Conservation (phyloP, 1,139 yeast species). For the Pichia sp. region DNA sequence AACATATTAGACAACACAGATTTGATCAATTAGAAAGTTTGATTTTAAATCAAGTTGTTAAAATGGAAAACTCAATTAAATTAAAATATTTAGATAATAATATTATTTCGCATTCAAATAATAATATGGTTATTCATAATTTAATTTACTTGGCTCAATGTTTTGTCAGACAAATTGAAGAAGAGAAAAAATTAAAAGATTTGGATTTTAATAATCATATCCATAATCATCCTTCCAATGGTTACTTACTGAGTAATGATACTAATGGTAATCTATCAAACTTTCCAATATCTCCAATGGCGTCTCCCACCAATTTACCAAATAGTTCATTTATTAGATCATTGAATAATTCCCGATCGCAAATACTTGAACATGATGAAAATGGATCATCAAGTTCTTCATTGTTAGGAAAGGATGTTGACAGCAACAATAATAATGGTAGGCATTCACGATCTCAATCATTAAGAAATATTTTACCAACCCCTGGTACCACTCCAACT, state of each 20-base stretch:
- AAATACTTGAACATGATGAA: slow-evolving; percentile 13
- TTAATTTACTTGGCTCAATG: slow-evolving; percentile 21
- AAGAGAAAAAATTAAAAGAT: slow-evolving; percentile 12
- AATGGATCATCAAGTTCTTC: neutral
- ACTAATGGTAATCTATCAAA: slow-evolving; percentile 11
- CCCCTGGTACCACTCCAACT: slow-evolving; percentile 29
- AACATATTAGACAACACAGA: slow-evolving; percentile 18
- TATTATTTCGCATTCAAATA: slow-evolving; percentile 12
- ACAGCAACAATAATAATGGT: neutral
- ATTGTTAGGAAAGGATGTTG: neutral
- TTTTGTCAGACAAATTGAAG: slow-evolving; percentile 21
- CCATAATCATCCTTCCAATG: slow-evolving; percentile 4
- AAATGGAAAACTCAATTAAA: slow-evolving; percentile 23
- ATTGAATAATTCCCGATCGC: neutral
- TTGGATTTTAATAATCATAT: slow-evolving; percentile 6
- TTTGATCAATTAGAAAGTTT: slow-evolving; percentile 26
- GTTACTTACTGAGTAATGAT: slow-evolving; percentile 8
- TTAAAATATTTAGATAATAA: slow-evolving; percentile 21
- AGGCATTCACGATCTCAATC: slow-evolving; percentile 23
- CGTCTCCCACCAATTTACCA: slow-evolving; percentile 23
- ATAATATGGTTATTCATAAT: slow-evolving; percentile 18
- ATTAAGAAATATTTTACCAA: slow-evolving; percentile 16
- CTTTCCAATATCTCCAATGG: slow-evolving; percentile 25
- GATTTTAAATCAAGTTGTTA: slow-evolving; percentile 20
- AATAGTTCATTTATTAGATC: slow-evolving; percentile 9